Evolutionary conservation across 768 basidiomycete species (phyloP).

Genomic region (Suillus subaureus): DNA sequence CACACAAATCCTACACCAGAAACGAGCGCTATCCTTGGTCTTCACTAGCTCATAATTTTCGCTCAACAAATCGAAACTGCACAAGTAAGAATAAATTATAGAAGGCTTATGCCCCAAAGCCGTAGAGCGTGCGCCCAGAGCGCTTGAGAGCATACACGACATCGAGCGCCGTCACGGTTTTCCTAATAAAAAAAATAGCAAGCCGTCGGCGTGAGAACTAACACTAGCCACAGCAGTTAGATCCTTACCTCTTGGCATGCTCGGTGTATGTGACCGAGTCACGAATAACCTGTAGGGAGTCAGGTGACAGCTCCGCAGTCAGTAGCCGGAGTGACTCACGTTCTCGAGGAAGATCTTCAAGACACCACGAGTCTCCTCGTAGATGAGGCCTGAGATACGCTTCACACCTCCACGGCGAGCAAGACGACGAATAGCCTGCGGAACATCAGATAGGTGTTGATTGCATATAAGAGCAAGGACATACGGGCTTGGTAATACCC

Average conservation of each 20-base stretch:
- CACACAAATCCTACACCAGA: not conserved
- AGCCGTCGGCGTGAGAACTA: constrained; percentile 12
- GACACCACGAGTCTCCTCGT: constrained; percentile 92
- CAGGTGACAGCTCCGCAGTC: constrained; percentile 10
- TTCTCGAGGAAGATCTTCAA: constrained; percentile 90
- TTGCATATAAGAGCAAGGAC: constrained; percentile 27
- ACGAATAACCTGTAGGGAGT: constrained; percentile 69
- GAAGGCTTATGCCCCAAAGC: constrained; percentile 66
- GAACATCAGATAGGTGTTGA: constrained; percentile 54
- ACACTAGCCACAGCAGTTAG: not conserved
- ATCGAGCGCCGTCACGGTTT: constrained; percentile 87
- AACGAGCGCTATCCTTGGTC: not conserved
- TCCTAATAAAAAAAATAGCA: constrained; percentile 43
- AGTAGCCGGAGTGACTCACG: constrained; percentile 45
- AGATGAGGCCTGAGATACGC: constrained; percentile 87
- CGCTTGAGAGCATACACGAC: constrained; percentile 78
- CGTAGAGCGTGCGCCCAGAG: constrained; percentile 78
- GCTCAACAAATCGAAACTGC: not conserved
- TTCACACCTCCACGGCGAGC: constrained; percentile 93
- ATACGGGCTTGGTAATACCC: constrained; percentile 53
- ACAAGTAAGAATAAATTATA: constrained; percentile 1
- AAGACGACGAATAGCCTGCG: constrained; percentile 77
- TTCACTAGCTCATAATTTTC: not conserved
- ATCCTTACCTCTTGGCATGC: constrained; percentile 72
- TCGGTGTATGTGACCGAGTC: constrained; percentile 94